Conservation (phyloP, 2,329 filamentous ascomycete genomes). For the Helotiales sp. region DNA sequence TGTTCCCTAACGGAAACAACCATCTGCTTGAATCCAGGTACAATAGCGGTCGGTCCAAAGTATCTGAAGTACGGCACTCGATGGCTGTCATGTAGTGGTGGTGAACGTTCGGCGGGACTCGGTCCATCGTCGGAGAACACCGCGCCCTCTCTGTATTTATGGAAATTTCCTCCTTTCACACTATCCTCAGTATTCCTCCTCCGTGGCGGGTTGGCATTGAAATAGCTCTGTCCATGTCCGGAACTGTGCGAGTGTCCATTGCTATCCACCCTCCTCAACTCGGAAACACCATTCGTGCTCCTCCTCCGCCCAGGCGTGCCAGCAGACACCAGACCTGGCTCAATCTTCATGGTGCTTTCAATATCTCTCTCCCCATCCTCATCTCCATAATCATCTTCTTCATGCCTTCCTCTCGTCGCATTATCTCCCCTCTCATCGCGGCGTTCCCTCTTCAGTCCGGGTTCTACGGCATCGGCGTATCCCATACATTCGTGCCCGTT, state of each 20-base stretch:
- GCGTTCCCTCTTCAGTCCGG: constrained; percentile 16
- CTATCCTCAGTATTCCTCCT: constrained; percentile 4
- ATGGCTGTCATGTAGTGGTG: constrained; percentile 54
- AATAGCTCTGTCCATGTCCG: constrained; percentile 14
- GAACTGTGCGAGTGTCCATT: no score
- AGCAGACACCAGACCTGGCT: background rate
- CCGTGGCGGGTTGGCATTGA: constrained; percentile 1
- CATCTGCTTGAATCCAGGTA: constrained; percentile 92
- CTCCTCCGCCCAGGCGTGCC: background rate
- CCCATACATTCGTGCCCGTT: constrained; percentile 70
- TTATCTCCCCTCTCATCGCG: constrained; percentile 38
- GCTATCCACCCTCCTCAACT: constrained; percentile 5
- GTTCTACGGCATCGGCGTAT: constrained; percentile 48
- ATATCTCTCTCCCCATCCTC: constrained; percentile 7
- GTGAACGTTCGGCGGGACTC: constrained; percentile 35
- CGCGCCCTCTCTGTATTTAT: constrained; percentile 24
- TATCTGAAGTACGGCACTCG: constrained; percentile 88
- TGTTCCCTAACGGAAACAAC: constrained; percentile 73
- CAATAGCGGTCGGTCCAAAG: constrained; percentile 87
- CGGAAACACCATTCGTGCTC: constrained; percentile 2
- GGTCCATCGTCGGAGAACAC: constrained; percentile 26
- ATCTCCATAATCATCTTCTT: constrained; percentile 35
- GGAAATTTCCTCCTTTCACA: constrained; percentile 3
- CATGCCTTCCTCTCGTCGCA: constrained; percentile 9
- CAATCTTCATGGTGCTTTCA: background rate